A percentile compares a stretch with the other conserved stretches of the same genome.
These are phyloP conservation scores for Aschersonia sp. DNA, from an alignment of 2,329 filamentous ascomycete genomes.

Conservation along the genomic window DNA sequence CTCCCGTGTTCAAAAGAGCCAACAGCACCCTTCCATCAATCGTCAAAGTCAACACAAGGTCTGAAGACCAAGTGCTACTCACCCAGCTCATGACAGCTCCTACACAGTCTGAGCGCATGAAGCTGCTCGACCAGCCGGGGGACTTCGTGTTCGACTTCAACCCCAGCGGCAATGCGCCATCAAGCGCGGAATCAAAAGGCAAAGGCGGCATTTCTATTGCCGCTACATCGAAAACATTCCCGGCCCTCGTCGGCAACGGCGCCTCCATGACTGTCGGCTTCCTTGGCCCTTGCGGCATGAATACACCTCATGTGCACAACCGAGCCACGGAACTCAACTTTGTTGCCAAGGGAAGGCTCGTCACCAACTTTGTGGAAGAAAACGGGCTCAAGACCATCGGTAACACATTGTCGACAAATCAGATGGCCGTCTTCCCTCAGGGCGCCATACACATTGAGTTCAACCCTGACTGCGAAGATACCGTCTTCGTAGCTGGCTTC, in stretches of 20 bases:
- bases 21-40: constrained; percentile 9
- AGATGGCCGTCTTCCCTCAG: constrained; percentile 34
- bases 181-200: constrained; percentile 8
- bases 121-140: constrained; percentile 16
- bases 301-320: constrained; percentile 33
- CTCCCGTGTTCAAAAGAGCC: neutral
- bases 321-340: constrained; percentile 32
- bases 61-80: constrained; percentile 13
- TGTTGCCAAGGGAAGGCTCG: constrained; percentile 26
- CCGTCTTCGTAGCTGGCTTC: constrained; percentile 34
- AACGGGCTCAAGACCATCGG: constrained; percentile 23
- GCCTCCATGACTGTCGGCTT: constrained; percentile 32
- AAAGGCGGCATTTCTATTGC: constrained; percentile 23
- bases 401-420: constrained; percentile 22
- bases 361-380: constrained; percentile 28
- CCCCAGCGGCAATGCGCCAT: constrained; percentile 6
- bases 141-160: constrained; percentile 30
- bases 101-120: constrained; percentile 16
- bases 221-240: constrained; percentile 32
- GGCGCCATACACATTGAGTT: constrained; percentile 35
- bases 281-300: constrained; percentile 33
- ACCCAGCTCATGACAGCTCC: constrained; percentile 14
- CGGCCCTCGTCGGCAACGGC: constrained; percentile 31
- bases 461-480: constrained; percentile 33
- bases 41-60: constrained; percentile 14